Conservation (phyloP, 2,329 filamentous ascomycete genomes). For the Colletotrichum tropicale region DNA sequence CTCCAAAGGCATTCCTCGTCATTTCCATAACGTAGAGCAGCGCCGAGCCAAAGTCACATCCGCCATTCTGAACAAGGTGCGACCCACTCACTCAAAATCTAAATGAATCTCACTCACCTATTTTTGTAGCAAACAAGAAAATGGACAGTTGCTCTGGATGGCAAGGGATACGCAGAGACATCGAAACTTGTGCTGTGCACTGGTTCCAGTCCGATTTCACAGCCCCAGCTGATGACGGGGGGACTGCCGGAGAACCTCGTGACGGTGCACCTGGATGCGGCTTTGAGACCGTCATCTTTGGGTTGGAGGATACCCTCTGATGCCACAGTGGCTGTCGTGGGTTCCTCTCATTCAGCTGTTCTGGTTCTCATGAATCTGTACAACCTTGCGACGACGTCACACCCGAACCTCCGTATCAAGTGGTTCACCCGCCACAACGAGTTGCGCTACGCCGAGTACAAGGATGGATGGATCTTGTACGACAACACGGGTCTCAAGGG, state of each 20-base stretch:
- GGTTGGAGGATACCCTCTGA: background rate
- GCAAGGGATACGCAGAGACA: background rate
- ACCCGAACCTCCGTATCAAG: background rate
- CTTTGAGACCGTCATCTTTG: background rate
- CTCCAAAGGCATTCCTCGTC: background rate
- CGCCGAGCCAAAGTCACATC: background rate
- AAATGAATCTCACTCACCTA: background rate
- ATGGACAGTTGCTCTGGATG: background rate
- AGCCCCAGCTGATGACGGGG: background rate
- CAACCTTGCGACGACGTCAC: background rate
- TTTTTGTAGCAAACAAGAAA: background rate
- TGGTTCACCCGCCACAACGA: background rate
- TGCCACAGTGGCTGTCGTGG: background rate
- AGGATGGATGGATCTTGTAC: background rate
- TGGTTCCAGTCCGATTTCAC: background rate
- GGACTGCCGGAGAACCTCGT: background rate
- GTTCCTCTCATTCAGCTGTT: background rate
- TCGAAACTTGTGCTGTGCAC: background rate
- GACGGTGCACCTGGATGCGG: background rate
- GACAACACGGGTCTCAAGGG: background rate
- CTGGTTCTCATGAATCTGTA: background rate
- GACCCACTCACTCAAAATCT: background rate
- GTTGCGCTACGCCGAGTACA: background rate
- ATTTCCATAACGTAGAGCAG: background rate
- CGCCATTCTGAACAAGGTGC: background rate